Base-by-base conservation (phyloP, 768 basidiomycete genomes). In the Pleurotus citrinopileatus region DNA sequence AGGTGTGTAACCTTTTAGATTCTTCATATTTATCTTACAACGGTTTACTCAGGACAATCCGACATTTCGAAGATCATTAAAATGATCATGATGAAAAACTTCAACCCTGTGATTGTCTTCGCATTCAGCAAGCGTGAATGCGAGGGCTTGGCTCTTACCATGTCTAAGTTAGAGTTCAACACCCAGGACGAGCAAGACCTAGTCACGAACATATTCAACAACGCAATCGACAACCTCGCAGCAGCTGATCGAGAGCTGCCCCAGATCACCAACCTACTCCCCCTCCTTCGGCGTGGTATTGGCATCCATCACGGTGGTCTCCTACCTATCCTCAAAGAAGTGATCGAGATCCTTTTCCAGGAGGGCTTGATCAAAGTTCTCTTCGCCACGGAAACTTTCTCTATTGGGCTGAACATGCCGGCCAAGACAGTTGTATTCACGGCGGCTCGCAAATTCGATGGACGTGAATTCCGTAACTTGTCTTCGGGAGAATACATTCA, bases 341-440 rank as follows among this genome's bases (percentile, higher is more conserved):
- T 98, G 44, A 98, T 99, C 68, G 97, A 99, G 68, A 97, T 99
- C 54, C 80, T 99, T 38, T 99, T 99, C 75, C 95, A 98, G 67
- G 95, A 98, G 64, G 95, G 96, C 8, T 78, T 98, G 42, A 94
- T 98, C 75, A 99, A 99, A 68, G 94, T 94, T 27, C 82, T 99
- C 36, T 99, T 98, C 63, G 97, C 97, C 5, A 99, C 97, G 0
- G 97, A 99, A 72, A 99, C 97, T 0, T 98, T 98, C 72, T 96
- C 95, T 13, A 97, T 97, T 55, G 94, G 92, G 32, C 77, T 99
- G 40, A 99, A 99, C 71, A 99, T 99, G 97, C 97, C 97, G 9
- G 97, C 97, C 15, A 98, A 98, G 75, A 98, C 97, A 2, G 97
- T 99, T 44, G 96, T 99, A 20, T 99, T 99, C 75, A 97, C 94